These are phyloP conservation scores for Starmerella scarabaei DNA, from an alignment of 805 yeast species.

Conservation along the genomic window DNA sequence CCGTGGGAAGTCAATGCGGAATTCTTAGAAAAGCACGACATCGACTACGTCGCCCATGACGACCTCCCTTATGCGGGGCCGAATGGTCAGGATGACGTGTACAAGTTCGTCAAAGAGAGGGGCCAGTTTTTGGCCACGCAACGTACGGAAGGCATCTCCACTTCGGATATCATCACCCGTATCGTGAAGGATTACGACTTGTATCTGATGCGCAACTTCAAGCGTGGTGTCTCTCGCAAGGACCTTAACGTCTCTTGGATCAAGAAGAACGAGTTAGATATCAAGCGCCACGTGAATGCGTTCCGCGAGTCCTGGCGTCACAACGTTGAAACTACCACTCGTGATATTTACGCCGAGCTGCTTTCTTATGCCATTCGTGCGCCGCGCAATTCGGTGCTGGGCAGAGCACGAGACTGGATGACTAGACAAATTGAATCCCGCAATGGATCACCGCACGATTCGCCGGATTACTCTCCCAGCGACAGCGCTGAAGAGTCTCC, in stretches of 20 bases:
- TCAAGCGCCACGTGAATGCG: conserved; percentile 78
- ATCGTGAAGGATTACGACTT: conserved; percentile 93
- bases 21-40: conserved; percentile 61
- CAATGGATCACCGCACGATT: conserved; percentile 6
- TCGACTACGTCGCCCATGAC: conserved; percentile 96
- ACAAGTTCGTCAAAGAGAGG: conserved; percentile 75
- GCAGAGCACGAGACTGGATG: conserved; percentile 28
- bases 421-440: conserved; percentile 20
- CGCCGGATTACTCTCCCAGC: conserved; percentile 10
- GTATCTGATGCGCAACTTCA: conserved; percentile 91
- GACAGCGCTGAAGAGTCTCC: background rate
- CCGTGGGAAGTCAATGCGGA: conserved; percentile 91
- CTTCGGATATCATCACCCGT: conserved; percentile 90
- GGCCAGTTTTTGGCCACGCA: conserved; percentile 92
- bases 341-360: conserved; percentile 74
- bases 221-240: conserved; percentile 92
- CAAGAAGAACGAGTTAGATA: conserved; percentile 89
- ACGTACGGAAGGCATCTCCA: conserved; percentile 91
- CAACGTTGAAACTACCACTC: conserved; percentile 52
- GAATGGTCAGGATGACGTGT: conserved; percentile 80
- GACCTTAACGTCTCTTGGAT: conserved; percentile 96
- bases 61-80: conserved; percentile 81
- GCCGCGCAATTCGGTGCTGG: conserved; percentile 20
- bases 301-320: conserved; percentile 79
- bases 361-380: conserved; percentile 20